Base-by-base conservation (phyloP, 495 filamentous ascomycete genomes). In the Neurospora cerealis region DNA sequence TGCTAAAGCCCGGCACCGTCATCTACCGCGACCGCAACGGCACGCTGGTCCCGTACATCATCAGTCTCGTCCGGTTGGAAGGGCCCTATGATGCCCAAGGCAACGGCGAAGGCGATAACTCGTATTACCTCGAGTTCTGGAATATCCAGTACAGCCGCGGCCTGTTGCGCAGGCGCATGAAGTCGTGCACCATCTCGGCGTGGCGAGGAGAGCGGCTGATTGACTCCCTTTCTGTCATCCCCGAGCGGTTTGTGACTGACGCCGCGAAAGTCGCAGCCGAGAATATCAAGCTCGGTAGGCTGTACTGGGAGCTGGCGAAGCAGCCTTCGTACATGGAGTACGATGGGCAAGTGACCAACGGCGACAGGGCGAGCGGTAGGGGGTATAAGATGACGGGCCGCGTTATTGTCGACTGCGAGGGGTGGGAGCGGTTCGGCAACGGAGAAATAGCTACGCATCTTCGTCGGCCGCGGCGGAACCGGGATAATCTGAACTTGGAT, bases 221-320 rank as follows among this genome's bases (percentile, higher is more conserved):
- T 41, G 44, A 69, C 34, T 75, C 75, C 24, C 46, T 85, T 5
- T 71, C 78, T 7, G 75, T 83, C 10, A 75, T 85, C 32, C 83
- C 83, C 4, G 82, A 80, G 17, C 74, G 74, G 11, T 85, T 82
- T 73, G 70, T 78, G 28, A 70, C 73, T 24, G 78, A 77, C 32
- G 79, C 77, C 2, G 60, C 70, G 17, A 73, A 72, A 40, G 73
- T 72, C 5, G 74, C 77, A 42, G 73, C 72, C 28, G 75, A 81
- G 75, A 78, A 78, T 60, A 72, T 80, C 70, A 73, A 39, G 38
- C 78, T 82, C 1, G 83, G 83, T 42, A 79, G 77, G 73, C 66
- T 77, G 24, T 81, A 78, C 75, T 84, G 83, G 83, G 79, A 83
- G 54, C 78, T 84, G 5, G 74, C 79, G 8, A 81, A 81, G 72